These are phyloP conservation scores for Pyrenophora graminea DNA, from an alignment of 2,329 filamentous ascomycete genomes.

Conservation along the genomic window DNA sequence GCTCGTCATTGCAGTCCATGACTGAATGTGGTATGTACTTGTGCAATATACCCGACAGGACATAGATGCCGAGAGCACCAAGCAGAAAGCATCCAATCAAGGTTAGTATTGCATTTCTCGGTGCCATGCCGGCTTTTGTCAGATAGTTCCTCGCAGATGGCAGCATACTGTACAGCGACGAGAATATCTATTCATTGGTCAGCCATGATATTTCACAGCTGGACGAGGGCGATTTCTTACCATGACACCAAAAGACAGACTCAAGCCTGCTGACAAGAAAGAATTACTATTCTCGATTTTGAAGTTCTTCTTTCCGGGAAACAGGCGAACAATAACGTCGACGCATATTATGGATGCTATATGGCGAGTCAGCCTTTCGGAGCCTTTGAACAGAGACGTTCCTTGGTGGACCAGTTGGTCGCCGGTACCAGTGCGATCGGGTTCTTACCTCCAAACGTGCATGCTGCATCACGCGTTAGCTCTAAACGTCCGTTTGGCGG, in stretches of 20 bases:
- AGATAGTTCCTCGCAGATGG: slow-evolving; percentile 83
- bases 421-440: not conserved
- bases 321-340: slow-evolving; percentile 72
- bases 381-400: not conserved
- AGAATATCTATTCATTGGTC: slow-evolving; percentile 70
- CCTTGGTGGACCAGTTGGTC: not conserved
- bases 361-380: slow-evolving; percentile 38
- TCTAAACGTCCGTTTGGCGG: not conserved
- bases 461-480: slow-evolving; percentile 37
- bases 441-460: slow-evolving; percentile 43
- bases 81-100: slow-evolving; percentile 71
- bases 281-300: slow-evolving; percentile 85
- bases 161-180: slow-evolving; percentile 89
- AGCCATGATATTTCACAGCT: slow-evolving; percentile 2
- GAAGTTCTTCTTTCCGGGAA: slow-evolving; percentile 77
- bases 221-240: slow-evolving; percentile 55
- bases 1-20: slow-evolving; percentile 77
- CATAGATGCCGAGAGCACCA: slow-evolving; percentile 76
- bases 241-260: slow-evolving; percentile 95
- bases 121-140: slow-evolving; percentile 66
- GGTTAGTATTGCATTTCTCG: slow-evolving; percentile 68
- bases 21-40: slow-evolving; percentile 76
- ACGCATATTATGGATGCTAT: slow-evolving; percentile 81
- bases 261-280: slow-evolving; percentile 86
- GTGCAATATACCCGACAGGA: slow-evolving; percentile 73